Evolutionary conservation across 2,329 filamentous ascomycete genomes (phyloP), one percentile per base, ranked within the genome.

Genomic region (Xylariales sp.): DNA sequence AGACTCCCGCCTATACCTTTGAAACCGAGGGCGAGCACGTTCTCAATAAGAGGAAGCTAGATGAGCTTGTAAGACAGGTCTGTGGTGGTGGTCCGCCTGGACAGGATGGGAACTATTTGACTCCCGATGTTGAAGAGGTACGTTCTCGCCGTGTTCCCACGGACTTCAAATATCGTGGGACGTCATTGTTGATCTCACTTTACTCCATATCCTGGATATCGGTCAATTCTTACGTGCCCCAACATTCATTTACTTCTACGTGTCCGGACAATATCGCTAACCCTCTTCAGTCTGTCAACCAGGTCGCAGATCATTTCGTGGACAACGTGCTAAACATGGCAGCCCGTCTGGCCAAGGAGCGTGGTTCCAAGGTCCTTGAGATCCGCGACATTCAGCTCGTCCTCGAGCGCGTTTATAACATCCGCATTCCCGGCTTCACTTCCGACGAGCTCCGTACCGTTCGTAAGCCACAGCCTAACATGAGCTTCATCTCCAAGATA

Each of bases 31-130:
- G 88, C 19, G 89, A 96, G 55, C 84, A 90, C 31, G 86, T 98
- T 1, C 72, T 98, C n/a, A 94, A 86, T 68, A 96, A 96, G 78
- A 94, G 95, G 69, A 97, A 95, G 68, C 75, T 98, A 29, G 90
- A 98, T 57, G 91, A 96, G 60, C 75, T 98, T 27, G 90, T 97
- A 7, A 81, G 90, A 38, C 91, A 97, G 64, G 89, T 97, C 45
- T 95, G 88, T 25, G 90, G 90, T 40, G 85, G 84, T 8, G 82
- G 80, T 19, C 77, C 80, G 1, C 84, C 87, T 47, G 73, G 78
- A n/a, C 76, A 80, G 35, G 84, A 87, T 49, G 82, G 81, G 46
- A 88, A 91, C 58, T 78, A 83, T 27, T 69, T 97, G 50, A 88
- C 88, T 20, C 88, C 93, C 1, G 93, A 97, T 53, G 91, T 95